Percentiles rank a stretch among this genome's conserved stretches.
Evolutionary conservation across 768 basidiomycete genomes (phyloP).

Genomic region (Multifurca ochricompacta): DNA sequence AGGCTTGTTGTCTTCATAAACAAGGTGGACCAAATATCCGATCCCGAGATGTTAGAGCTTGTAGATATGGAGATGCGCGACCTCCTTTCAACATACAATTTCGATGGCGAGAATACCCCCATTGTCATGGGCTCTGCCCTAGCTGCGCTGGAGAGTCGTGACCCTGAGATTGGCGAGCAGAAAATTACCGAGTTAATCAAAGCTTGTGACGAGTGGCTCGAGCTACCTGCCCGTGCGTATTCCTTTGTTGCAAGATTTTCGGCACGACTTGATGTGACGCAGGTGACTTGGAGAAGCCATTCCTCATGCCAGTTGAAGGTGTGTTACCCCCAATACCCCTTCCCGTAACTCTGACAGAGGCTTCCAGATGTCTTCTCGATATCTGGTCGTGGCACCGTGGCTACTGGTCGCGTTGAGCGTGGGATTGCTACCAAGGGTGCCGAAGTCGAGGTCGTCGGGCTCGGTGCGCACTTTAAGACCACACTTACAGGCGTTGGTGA

Average conservation of each 20-base stretch:
- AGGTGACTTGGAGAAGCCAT: constrained; percentile 97
- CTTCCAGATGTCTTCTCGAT: constrained; percentile 90
- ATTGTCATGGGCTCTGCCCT: constrained; percentile 97
- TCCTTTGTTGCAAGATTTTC: neutral
- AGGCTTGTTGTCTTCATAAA: constrained; percentile 98
- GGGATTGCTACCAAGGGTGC: constrained; percentile 85
- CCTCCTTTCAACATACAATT: constrained; percentile 83
- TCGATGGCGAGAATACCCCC: constrained; percentile 96
- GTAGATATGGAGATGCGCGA: constrained; percentile 99
- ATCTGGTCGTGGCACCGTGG: constrained; percentile 96
- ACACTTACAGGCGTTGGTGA: constrained; percentile 89
- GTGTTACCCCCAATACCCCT: constrained; percentile 1
- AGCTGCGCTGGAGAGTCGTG: constrained; percentile 84
- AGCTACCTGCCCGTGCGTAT: constrained; percentile 77
- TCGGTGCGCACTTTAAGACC: constrained; percentile 77
- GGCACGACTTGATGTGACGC: constrained; percentile 1
- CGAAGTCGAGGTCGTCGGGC: constrained; percentile 90
- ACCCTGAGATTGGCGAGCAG: constrained; percentile 67
- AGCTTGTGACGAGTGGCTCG: constrained; percentile 91
- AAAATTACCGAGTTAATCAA: constrained; percentile 79
- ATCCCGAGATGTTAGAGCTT: constrained; percentile 97
- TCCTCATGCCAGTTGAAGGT: constrained; percentile 93
- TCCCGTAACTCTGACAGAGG: neutral
- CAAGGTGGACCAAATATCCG: constrained; percentile 95
- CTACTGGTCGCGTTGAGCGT: constrained; percentile 92